These are phyloP conservation scores for Prunus salicina DNA, from an alignment of 306 rosid genomes.

Conservation along the genomic window DNA sequence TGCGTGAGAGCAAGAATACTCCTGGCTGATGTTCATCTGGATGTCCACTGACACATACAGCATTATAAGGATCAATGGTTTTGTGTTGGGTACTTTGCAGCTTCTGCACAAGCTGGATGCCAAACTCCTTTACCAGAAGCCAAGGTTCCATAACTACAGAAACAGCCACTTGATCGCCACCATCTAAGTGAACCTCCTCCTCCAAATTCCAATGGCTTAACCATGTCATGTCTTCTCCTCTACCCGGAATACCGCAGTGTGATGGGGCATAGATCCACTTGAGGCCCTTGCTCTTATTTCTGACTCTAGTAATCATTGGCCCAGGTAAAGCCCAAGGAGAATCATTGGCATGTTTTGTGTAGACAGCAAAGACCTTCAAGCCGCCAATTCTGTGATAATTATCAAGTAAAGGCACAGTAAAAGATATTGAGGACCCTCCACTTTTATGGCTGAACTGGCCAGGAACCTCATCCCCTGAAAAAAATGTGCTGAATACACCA, in stretches of 20 bases:
- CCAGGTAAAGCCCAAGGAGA: too few species aligned
- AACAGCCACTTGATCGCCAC: not conserved
- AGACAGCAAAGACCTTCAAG: not conserved
- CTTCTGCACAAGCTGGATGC: not conserved
- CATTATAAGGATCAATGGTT: too few species aligned
- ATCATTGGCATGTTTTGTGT: not conserved
- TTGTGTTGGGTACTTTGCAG: too few species aligned
- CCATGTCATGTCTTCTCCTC: not conserved
- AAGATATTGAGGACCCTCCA: not conserved
- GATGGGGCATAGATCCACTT: not conserved
- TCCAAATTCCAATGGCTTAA: not conserved
- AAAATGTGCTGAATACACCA: slow-evolving; percentile 4
- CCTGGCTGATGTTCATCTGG: too few species aligned
- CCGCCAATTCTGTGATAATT: not conserved
- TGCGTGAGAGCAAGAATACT: too few species aligned
- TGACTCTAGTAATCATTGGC: not conserved
- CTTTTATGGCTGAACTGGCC: not conserved
- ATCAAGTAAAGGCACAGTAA: not conserved
- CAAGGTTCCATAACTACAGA: not conserved
- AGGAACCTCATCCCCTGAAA: not conserved
- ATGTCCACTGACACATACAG: too few species aligned
- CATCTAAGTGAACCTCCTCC: not conserved
- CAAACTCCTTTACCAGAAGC: not conserved
- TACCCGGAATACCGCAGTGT: not conserved
- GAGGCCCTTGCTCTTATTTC: not conserved